Base-by-base conservation (phyloP, 768 basidiomycete species). In the Collybia sp. region DNA sequence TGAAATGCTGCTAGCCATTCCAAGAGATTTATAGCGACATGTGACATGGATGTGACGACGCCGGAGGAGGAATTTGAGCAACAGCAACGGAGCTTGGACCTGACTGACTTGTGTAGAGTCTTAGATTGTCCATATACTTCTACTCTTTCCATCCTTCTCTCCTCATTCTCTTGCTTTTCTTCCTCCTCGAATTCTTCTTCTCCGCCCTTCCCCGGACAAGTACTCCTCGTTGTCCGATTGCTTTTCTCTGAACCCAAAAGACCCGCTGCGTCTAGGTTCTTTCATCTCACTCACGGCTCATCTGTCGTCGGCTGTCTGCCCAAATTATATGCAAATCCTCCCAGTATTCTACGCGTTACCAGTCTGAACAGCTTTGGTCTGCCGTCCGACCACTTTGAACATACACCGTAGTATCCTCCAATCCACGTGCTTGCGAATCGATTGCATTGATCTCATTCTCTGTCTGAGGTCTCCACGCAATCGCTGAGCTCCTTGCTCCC, bases 371-470 rank as follows among this genome's bases (percentile, higher is more conserved):
- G 25, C 25, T 8, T 25, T 25, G 25, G 25, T 25, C 51, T 46
- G 39, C 52, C 36, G 40, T 43, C 47, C 48, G 42, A 46, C 44
- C 49, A 36, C 43, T 40, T 53, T 50, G 34, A 45, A 34, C 50
- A 49, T 53, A 49, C 54, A 42, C 47, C 42, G 17, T 42, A 50
- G 43, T 50, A 52, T 51, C 51, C 40, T 47, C 17, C 41, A 44
- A 34, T 49, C 43, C 56, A 50, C 51, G 43, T 51, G 48, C 49
- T 48, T 37, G 17, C 46, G 18, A 56, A 49, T 56, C 57, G 57
- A 58, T 58, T 55, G 48, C 48, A 49, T 51, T 48, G 53, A 56
- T 56, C 53, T 49, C 46, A 39, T 46, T 41, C 37, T 58, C 48
- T 31, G 38, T 50, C 48, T 54, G 46, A 48, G 47, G 36, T 44